These are phyloP conservation scores for Podospora bellae-mahoneyi DNA, from an alignment of 495 filamentous ascomycete genomes.

Conservation along the genomic window DNA sequence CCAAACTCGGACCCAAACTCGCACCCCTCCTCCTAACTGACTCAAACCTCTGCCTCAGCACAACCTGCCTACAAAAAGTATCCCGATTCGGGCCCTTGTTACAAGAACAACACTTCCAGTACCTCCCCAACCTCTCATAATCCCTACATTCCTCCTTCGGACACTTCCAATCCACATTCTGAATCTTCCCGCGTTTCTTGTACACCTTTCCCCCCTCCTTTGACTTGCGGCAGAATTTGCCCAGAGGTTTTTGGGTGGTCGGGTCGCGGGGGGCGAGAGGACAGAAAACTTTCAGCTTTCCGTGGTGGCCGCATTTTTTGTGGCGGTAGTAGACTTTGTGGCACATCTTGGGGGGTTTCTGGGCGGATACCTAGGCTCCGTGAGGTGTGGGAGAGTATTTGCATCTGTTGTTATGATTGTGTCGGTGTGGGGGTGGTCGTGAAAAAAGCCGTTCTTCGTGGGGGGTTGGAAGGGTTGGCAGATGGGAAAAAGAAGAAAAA, in stretches of 20 bases:
- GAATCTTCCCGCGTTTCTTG: background rate
- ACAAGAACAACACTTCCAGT: background rate
- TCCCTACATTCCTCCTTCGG: background rate
- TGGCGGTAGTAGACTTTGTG: background rate
- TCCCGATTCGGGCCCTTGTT: background rate
- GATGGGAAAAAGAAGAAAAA: too few species aligned
- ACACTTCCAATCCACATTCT: background rate
- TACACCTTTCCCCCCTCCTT: background rate
- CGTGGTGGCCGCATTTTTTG: background rate
- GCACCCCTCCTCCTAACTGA: background rate
- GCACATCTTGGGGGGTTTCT: background rate
- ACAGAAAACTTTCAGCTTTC: background rate
- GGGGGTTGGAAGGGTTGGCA: too few species aligned
- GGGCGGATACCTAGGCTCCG: too few species aligned
- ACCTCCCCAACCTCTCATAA: background rate
- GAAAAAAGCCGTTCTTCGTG: too few species aligned
- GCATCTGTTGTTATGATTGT: too few species aligned
- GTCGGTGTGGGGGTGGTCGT: too few species aligned
- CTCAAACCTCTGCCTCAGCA: background rate
- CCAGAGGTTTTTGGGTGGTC: background rate
- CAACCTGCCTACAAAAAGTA: background rate
- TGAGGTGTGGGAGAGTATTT: too few species aligned
- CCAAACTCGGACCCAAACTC: background rate
- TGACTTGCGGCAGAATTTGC: background rate
- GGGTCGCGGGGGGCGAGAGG: background rate